Evolutionary conservation across 768 basidiomycete genomes (phyloP).

Genomic region (Trametes cingulata): DNA sequence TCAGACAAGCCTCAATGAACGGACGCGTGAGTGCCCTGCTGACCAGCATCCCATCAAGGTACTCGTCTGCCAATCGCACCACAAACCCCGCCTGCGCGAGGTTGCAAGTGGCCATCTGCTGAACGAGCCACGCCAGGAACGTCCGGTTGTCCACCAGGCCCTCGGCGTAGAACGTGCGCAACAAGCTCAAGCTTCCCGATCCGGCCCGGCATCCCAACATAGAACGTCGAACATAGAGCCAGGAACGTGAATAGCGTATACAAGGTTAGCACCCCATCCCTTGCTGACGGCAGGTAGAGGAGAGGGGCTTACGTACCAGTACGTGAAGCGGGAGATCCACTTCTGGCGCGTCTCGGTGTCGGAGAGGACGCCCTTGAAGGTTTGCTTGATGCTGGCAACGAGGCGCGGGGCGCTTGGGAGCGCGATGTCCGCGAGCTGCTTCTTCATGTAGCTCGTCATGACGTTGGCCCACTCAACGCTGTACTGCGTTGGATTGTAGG

Average conservation of each 20-base stretch:
- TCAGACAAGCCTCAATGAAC: conserved; percentile 69
- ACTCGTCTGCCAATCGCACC: conserved; percentile 75
- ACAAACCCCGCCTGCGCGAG: conserved; percentile 81
- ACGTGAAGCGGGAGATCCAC: conserved; percentile 80
- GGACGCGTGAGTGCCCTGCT: conserved; percentile 70
- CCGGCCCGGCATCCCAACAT: background rate
- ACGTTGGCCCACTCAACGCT: conserved; percentile 85
- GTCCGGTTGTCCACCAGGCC: conserved; percentile 78
- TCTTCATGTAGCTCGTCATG: conserved; percentile 79
- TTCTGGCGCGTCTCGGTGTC: conserved; percentile 68
- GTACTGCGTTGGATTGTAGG: conserved; percentile 82
- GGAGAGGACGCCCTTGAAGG: conserved; percentile 78
- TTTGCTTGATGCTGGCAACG: conserved; percentile 79
- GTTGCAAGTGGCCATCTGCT: conserved; percentile 76
- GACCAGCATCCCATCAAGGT: conserved; percentile 65
- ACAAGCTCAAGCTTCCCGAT: conserved; percentile 56
- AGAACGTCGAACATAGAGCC: no score
- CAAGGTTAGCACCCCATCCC: conserved; percentile 8
- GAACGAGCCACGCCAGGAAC: conserved; percentile 77
- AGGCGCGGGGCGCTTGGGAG: conserved; percentile 77
- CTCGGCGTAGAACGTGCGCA: conserved; percentile 78
- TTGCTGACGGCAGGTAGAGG: background rate
- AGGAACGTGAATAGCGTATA: background rate
- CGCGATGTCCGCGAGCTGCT: conserved; percentile 76
- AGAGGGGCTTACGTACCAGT: conserved; percentile 50